Conservation (phyloP, 306 rosid species). For the Leucaena leucocephala region DNA sequence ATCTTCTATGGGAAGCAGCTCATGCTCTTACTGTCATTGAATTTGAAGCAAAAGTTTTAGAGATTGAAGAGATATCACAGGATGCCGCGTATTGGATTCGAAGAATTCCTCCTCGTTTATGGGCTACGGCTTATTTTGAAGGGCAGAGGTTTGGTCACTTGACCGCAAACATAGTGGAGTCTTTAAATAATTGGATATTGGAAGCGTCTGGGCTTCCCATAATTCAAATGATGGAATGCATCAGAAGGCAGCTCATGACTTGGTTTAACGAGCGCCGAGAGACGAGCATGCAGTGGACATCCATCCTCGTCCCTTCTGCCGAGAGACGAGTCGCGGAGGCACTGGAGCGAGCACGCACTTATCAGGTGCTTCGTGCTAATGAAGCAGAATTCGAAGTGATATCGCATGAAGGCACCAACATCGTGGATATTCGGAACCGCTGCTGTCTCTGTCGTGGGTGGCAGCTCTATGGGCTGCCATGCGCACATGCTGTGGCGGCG, state of each 20-base stretch:
- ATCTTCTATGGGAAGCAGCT: constrained; percentile 87
- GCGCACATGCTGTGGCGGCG: constrained; percentile 93
- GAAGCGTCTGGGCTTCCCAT: constrained; percentile 90
- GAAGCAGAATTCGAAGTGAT: constrained; percentile 90
- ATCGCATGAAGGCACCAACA: constrained; percentile 73
- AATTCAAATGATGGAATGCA: constrained; percentile 90
- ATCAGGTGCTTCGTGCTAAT: constrained; percentile 87
- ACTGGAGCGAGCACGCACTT: constrained; percentile 78
- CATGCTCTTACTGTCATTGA: constrained; percentile 75
- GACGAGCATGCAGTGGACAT: constrained; percentile 90
- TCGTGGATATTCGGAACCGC: constrained; percentile 78
- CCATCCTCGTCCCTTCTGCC: constrained; percentile 80
- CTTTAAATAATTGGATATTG: constrained; percentile 72
- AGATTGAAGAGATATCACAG: constrained; percentile 79
- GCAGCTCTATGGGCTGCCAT: constrained; percentile 89
- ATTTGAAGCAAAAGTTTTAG: constrained; percentile 70
- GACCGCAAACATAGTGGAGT: constrained; percentile 74
- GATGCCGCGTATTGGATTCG: constrained; percentile 88
- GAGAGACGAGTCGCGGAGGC: constrained; percentile 82
- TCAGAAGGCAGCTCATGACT: constrained; percentile 87
- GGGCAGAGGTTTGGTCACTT: constrained; percentile 81
- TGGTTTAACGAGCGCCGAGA: constrained; percentile 91
- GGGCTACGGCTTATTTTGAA: constrained; percentile 94
- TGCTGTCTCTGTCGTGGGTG: constrained; percentile 83
- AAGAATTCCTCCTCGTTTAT: constrained; percentile 71